Percentiles rank a stretch among this genome's conserved stretches.
Evolutionary conservation across 257 asterid genomes (phyloP).

Genomic region (Gardenia jasminoides): DNA sequence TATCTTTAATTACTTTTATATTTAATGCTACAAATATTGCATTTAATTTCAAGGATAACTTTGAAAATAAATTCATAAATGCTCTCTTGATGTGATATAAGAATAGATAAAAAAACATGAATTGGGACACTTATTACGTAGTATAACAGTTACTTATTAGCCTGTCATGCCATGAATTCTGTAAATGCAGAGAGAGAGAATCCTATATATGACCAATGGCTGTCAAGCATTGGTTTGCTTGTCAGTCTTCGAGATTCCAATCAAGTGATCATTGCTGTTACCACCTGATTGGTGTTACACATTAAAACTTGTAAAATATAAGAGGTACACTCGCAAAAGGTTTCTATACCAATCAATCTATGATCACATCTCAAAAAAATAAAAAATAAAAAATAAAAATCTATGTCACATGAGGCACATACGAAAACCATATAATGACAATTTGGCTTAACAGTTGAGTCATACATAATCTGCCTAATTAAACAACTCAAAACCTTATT

Average conservation of each 20-base stretch:
- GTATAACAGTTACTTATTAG: too few relatives aligned
- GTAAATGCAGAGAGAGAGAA: not conserved
- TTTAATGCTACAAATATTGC: too few relatives aligned
- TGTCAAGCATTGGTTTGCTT: not conserved
- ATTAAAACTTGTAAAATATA: too few relatives aligned
- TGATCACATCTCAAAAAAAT: too few relatives aligned
- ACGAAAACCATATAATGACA: not conserved
- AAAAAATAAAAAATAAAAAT: too few relatives aligned
- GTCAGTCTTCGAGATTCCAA: not conserved
- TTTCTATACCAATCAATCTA: not conserved
- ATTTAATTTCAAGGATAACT: too few relatives aligned
- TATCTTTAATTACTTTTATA: too few relatives aligned
- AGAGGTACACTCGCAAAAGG: not conserved
- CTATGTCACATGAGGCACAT: constrained; percentile 7
- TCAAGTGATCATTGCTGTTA: not conserved
- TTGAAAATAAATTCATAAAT: too few relatives aligned
- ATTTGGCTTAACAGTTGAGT: not conserved
- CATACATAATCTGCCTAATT: not conserved
- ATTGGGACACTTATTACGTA: too few relatives aligned
- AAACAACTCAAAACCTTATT: not conserved
- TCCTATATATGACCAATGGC: not conserved
- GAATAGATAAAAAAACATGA: too few relatives aligned
- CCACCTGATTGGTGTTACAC: not conserved
- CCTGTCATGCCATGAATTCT: too few relatives aligned
- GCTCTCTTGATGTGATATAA: too few relatives aligned